A percentile compares a stretch with the other conserved stretches of the same genome.
Conservation (phyloP, 805 yeast genomes). For the Kurtzmaniella fragi region DNA sequence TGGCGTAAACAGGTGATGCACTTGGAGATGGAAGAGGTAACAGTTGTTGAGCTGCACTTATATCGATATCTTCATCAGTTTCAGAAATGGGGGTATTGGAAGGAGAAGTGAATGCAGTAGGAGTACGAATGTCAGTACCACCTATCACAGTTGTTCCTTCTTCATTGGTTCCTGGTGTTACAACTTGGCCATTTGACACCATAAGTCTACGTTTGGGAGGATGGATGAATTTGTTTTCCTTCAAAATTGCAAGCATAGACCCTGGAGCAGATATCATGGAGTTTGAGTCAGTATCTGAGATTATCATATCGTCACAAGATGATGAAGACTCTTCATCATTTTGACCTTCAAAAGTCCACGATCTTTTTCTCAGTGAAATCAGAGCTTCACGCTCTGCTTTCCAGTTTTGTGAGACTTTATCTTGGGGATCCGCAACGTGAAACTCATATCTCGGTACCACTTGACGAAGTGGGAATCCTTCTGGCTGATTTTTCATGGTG, state of each 20-base stretch:
- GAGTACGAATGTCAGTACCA: conserved; percentile 14
- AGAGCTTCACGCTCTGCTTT: conserved; percentile 21
- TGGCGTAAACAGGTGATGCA: conserved; percentile 45
- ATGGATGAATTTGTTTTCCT: conserved; percentile 19
- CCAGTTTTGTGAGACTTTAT: conserved; percentile 3
- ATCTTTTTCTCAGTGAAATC: conserved; percentile 10
- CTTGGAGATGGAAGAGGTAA: conserved; percentile 68
- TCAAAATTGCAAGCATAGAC: conserved; percentile 8
- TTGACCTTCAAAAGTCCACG: conserved; percentile 1
- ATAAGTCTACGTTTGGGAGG: conserved; percentile 36
- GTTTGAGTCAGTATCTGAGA: conserved; percentile 29
- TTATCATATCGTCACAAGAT: conserved; percentile 29
- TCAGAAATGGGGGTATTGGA: conserved; percentile 33
- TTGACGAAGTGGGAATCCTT: background rate
- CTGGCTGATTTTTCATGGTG: background rate
- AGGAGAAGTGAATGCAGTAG: conserved; percentile 23
- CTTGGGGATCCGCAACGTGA: conserved; percentile 1
- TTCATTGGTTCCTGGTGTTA: no score
- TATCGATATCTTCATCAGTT: conserved; percentile 19
- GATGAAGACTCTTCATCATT: conserved; percentile 10
- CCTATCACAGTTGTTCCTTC: background rate
- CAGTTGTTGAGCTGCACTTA: conserved; percentile 28
- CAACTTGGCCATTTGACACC: no score
- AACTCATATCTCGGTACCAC: background rate
- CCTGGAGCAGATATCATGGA: conserved; percentile 14